Evolutionary conservation across 2,329 filamentous ascomycete species (phyloP), one percentile per base, ranked within the genome.

Genomic region (Plectosphaerella sp.): DNA sequence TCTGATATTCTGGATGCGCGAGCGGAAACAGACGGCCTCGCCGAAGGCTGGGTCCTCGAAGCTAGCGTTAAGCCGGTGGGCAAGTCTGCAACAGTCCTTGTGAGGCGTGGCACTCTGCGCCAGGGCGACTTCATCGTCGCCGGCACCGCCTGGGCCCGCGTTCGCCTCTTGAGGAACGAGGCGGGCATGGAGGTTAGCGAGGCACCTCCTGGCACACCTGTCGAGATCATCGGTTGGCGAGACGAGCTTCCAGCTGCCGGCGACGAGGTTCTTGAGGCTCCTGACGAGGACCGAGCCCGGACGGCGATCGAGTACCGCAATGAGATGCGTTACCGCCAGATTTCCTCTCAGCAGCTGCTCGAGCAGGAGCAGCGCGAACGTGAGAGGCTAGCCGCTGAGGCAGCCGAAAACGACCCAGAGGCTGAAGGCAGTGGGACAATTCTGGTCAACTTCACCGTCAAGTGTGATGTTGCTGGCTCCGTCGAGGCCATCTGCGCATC

Each of bases 221-320:
- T 96, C 3, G 91, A 97, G 68, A 83, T 99, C 18, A 84, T 97
- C 56, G 94, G 94, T n/a, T 99, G 94, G 94, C 86, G 86, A 61
- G 88, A 91, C 36, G 86, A 91, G 58, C 69, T 82, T 7, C 93
- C 94, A 1, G 79, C 82, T 22, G 93, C 94, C 1, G 95, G 95
- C 48, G 89, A 95, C 61, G 84, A 91, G 72, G 87, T 96, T 9
- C 76, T 99, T 1, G 89, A 97, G 71, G 90, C 92, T 1, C 76
- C 81, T 0, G 84, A 86, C 59, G 92, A 97, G 70, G 80, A 84
- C 54, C 86, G 82, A 56, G 94, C 91, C 36, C 89, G 89, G 62
- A 80, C 78, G 2, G 93, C 94, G 1, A 79, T 93, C 2, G 82
- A 87, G 2, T 90, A 92, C 62, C 86, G 94, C 10, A 69, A 82